Evolutionary conservation across 2,329 filamentous ascomycete genomes (phyloP).

Genomic region (Metarhizium brunneum): DNA sequence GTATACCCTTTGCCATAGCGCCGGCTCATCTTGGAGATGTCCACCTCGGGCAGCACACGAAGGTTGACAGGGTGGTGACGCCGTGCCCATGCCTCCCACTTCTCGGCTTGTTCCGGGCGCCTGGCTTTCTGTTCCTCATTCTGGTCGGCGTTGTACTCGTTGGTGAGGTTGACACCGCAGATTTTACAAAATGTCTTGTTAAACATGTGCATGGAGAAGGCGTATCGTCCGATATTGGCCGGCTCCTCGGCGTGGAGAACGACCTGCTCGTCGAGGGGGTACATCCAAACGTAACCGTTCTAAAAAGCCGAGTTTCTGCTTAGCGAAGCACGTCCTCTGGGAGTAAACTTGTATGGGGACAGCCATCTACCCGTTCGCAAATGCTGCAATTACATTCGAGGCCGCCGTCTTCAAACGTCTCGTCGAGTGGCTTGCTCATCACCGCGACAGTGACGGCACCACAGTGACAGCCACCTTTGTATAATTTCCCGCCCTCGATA

Average conservation of each 20-base stretch:
- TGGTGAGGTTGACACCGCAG: slow-evolving; percentile 36
- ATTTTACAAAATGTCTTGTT: slow-evolving; percentile 38
- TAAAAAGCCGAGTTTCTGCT: slow-evolving; percentile 11
- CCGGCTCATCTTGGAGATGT: slow-evolving; percentile 18
- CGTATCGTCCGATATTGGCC: slow-evolving; percentile 29
- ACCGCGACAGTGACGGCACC: slow-evolving; percentile 36
- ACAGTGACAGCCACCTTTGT: slow-evolving; percentile 45
- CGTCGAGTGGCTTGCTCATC: slow-evolving; percentile 31
- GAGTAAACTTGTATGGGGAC: not conserved
- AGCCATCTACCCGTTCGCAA: slow-evolving; percentile 29
- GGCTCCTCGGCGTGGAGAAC: slow-evolving; percentile 26
- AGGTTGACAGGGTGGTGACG: slow-evolving; percentile 26
- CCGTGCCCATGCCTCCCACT: not conserved
- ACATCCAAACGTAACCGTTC: slow-evolving; percentile 36
- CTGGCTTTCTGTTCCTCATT: slow-evolving; percentile 27
- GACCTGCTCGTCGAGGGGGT: slow-evolving; percentile 29
- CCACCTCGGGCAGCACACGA: slow-evolving; percentile 28
- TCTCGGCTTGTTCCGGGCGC: slow-evolving; percentile 15
- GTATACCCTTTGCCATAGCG: slow-evolving; percentile 3
- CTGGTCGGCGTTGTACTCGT: slow-evolving; percentile 17
- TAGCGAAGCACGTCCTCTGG: not conserved
- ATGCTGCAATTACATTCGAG: slow-evolving; percentile 43
- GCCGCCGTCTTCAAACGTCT: slow-evolving; percentile 19
- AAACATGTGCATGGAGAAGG: slow-evolving; percentile 21
- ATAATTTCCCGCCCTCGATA: slow-evolving; percentile 28